phyloP scores from a whole-genome alignment of 768 basidiomycete genomes.

The Cystofilobasidium capitatum region DNA sequence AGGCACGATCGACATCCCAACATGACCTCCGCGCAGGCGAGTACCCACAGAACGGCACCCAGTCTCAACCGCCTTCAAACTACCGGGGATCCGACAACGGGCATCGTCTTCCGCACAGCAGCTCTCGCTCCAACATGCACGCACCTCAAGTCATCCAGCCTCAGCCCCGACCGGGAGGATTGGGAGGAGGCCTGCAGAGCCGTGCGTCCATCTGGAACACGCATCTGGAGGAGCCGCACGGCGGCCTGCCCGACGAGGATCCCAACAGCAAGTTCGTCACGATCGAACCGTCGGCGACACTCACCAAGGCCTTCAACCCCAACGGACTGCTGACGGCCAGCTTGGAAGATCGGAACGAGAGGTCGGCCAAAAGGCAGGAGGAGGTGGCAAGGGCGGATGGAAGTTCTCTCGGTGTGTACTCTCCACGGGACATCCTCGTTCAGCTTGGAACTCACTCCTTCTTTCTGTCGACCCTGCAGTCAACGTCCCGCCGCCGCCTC shows the following conservation, averaged over 20 bases:
- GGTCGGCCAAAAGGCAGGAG: constrained; percentile 91
- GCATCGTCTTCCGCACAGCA: neutral
- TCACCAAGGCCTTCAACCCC: constrained; percentile 90
- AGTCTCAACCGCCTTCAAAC: constrained; percentile 9
- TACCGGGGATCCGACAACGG: neutral
- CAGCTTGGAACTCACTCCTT: neutral
- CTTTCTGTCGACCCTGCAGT: constrained; percentile 35
- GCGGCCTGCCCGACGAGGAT: constrained; percentile 41
- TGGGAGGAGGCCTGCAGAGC: neutral
- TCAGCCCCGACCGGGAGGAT: constrained; percentile 5
- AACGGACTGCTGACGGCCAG: constrained; percentile 91
- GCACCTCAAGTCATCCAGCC: constrained; percentile 13
- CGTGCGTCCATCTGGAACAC: constrained; percentile 79
- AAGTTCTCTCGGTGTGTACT: constrained; percentile 53
- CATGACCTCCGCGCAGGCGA: neutral
- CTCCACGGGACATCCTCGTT: neutral
- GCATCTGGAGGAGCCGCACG: constrained; percentile 61
- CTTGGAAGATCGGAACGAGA: constrained; percentile 86
- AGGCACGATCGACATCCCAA: constrained; percentile 1
- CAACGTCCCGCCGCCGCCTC: constrained; percentile 91
- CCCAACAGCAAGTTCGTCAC: constrained; percentile 56
- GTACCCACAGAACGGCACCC: neutral
- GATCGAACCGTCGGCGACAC: constrained; percentile 60
- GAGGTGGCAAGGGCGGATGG: constrained; percentile 86
- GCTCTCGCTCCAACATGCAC: neutral